Conservation (phyloP, 139 green algal genomes). For the Micractinium conductrix region DNA sequence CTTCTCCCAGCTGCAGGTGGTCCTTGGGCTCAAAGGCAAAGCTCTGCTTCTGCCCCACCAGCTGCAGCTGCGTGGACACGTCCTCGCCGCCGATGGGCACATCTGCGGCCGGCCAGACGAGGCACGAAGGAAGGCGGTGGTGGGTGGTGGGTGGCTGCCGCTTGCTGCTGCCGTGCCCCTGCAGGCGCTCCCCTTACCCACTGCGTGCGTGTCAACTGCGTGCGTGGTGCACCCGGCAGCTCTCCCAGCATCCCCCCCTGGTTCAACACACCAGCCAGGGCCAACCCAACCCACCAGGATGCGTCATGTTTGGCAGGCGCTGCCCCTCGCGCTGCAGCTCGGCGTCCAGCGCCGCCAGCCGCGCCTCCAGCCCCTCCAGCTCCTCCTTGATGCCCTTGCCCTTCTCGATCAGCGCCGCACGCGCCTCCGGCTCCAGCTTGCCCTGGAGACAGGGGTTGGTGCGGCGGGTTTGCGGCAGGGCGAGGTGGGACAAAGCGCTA, state of each 20-base stretch:
- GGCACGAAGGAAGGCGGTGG: background rate
- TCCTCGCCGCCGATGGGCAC: constrained; percentile 89
- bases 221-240: background rate
- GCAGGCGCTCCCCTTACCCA: too few relatives aligned
- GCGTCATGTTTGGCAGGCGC: constrained; percentile 93
- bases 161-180: too few relatives aligned
- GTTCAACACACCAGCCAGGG: too few relatives aligned
- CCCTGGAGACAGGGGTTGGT: constrained; percentile 55
- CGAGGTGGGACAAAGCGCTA: background rate
- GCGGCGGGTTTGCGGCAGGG: background rate
- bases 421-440: constrained; percentile 83
- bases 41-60: constrained; percentile 55
- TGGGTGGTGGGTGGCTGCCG: too few relatives aligned
- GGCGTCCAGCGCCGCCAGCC: constrained; percentile 65
- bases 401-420: constrained; percentile 76
- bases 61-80: constrained; percentile 53
- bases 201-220: background rate
- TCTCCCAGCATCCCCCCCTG: background rate
- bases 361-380: constrained; percentile 77
- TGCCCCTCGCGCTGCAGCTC: constrained; percentile 92
- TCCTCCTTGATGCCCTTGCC: constrained; percentile 93
- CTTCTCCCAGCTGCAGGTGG: constrained; percentile 82
- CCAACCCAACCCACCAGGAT: constrained; percentile 80
- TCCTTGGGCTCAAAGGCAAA: constrained; percentile 85
- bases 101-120: constrained; percentile 8